Conservation (phyloP, 441 rosid species). For the Pelargonium cotyledonis region DNA sequence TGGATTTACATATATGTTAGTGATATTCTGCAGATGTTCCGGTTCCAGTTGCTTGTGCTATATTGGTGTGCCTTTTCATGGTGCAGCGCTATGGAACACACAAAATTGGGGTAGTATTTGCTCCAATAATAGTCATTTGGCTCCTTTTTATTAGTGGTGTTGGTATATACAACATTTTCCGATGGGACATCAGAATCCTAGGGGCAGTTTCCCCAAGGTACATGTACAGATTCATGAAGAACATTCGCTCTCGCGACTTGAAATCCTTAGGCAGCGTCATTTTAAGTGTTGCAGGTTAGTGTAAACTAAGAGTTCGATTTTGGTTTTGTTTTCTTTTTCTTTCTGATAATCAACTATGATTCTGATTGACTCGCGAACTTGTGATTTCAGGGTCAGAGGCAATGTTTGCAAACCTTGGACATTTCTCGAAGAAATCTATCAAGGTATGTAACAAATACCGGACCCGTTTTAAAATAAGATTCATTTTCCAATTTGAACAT, state of each 20-base stretch:
- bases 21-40: slow-evolving; percentile 39
- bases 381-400: slow-evolving; percentile 53
- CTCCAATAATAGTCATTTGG: slow-evolving; percentile 46
- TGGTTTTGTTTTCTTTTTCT: background rate
- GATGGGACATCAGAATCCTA: slow-evolving; percentile 29
- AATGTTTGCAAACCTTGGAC: slow-evolving; percentile 68
- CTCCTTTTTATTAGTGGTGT: slow-evolving; percentile 47
- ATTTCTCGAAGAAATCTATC: slow-evolving; percentile 56
- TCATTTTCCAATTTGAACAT: too few species aligned
- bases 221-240: slow-evolving; percentile 39
- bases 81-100: slow-evolving; percentile 49
- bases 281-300: slow-evolving; percentile 53
- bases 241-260: slow-evolving; percentile 28
- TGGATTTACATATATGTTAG: slow-evolving; percentile 3
- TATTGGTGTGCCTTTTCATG: slow-evolving; percentile 47
- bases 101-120: slow-evolving; percentile 49
- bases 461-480: background rate
- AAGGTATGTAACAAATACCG: slow-evolving; percentile 28
- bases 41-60: slow-evolving; percentile 48
- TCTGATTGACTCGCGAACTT: slow-evolving; percentile 2
- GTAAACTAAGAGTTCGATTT: slow-evolving; percentile 1
- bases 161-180: slow-evolving; percentile 41
- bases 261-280: slow-evolving; percentile 46
- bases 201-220: slow-evolving; percentile 41
- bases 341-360: background rate